Conservation (phyloP, 2,329 filamentous ascomycete genomes). For the Ascochyta fabae region DNA sequence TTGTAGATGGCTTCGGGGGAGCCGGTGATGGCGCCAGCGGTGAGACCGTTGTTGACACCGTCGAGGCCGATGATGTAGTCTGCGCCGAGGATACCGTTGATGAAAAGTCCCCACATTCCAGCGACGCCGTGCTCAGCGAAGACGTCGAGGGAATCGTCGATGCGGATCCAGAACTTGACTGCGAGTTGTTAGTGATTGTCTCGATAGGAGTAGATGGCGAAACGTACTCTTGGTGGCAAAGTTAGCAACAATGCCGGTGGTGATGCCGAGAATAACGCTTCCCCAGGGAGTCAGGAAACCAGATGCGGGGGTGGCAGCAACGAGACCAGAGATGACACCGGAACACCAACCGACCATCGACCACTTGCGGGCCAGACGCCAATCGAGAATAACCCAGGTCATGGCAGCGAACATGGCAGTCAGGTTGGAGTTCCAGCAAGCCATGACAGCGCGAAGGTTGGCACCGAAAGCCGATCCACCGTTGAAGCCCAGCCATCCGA, state of each 20-base stretch:
- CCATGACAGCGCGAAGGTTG: conserved; percentile 92
- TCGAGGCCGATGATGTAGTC: conserved; percentile 77
- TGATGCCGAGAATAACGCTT: conserved; percentile 65
- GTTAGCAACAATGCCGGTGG: conserved; percentile 75
- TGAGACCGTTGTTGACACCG: conserved; percentile 70
- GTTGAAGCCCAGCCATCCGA: conserved; percentile 99
- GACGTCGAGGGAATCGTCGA: conserved; percentile 88
- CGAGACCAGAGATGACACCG: conserved; percentile 83
- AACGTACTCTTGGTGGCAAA: conserved; percentile 84
- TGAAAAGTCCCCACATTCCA: conserved; percentile 78
- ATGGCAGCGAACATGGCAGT: conserved; percentile 91
- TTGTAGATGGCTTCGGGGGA: conserved; percentile 78
- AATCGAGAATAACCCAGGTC: conserved; percentile 96
- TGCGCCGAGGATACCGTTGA: conserved; percentile 79
- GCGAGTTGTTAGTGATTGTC: conserved; percentile 27
- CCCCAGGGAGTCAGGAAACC: conserved; percentile 77
- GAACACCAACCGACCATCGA: conserved; percentile 93
- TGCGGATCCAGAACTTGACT: conserved; percentile 76
- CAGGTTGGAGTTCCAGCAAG: conserved; percentile 97
- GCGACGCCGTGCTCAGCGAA: conserved; percentile 89
- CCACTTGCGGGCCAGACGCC: conserved; percentile 92
- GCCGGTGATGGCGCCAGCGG: conserved; percentile 72
- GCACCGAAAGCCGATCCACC: conserved; percentile 93
- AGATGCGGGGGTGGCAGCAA: conserved; percentile 84
- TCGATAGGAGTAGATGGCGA: not conserved